phyloP scores from a whole-genome alignment of 2,329 filamentous ascomycete species.

The Paramyrothecium sp. region DNA sequence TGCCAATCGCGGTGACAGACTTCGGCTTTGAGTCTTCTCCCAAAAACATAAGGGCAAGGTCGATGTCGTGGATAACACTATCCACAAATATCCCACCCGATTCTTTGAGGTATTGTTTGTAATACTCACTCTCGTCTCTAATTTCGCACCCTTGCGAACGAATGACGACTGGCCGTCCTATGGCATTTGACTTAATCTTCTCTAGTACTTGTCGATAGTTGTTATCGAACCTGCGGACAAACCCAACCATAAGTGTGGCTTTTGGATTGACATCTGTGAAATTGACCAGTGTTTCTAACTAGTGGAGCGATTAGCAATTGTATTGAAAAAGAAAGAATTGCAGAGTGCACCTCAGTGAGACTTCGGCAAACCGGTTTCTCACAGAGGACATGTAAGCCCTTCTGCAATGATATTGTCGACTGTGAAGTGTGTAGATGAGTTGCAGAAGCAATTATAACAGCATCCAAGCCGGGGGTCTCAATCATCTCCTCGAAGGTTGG shows the following conservation, averaged over 20 bases:
- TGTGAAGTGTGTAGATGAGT: conserved; percentile 2
- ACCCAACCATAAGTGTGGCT: conserved; percentile 4
- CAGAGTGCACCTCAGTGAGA: background rate
- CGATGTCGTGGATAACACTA: conserved; percentile 4
- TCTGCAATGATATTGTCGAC: background rate
- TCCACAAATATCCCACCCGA: conserved; percentile 4
- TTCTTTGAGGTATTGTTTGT: conserved; percentile 5
- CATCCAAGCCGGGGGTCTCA: conserved; percentile 3
- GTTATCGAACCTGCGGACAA: conserved; percentile 6
- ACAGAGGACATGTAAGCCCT: conserved; percentile 4
- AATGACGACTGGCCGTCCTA: conserved; percentile 4
- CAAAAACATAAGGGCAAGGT: conserved; percentile 1
- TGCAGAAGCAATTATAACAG: conserved; percentile 4
- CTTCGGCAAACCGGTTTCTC: conserved; percentile 5
- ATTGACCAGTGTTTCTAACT: conserved; percentile 1
- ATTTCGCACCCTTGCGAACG: conserved; percentile 2
- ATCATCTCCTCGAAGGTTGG: conserved; percentile 6
- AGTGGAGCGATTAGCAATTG: background rate
- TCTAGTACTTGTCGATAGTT: conserved; percentile 1
- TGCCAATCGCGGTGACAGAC: conserved; percentile 2
- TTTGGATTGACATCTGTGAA: background rate
- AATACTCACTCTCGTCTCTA: background rate
- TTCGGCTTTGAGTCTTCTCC: conserved; percentile 3
- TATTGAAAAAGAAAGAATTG: background rate
- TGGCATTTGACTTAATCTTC: conserved; percentile 1